These are phyloP conservation scores for Penicillium arizonense DNA, from an alignment of 495 filamentous ascomycete genomes.

Conservation along the genomic window DNA sequence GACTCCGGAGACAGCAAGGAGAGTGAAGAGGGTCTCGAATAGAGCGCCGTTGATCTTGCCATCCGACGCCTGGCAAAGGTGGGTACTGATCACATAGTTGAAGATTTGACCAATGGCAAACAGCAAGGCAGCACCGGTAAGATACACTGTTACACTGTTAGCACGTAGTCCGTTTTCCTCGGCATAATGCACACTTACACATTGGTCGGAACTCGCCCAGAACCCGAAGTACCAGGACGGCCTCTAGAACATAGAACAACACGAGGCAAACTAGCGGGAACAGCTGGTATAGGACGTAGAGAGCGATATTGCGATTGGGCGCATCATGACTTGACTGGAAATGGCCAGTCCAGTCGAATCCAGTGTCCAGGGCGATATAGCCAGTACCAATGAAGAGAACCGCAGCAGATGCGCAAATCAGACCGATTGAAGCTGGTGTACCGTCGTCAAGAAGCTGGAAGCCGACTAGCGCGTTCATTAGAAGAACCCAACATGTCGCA, in stretches of 20 bases:
- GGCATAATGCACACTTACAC: constrained; percentile 51
- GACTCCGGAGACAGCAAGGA: constrained; percentile 73
- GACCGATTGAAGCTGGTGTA: constrained; percentile 75
- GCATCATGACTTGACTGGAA: constrained; percentile 57
- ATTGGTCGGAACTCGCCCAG: constrained; percentile 86
- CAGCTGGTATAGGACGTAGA: constrained; percentile 94
- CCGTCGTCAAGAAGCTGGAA: constrained; percentile 95
- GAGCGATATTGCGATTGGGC: constrained; percentile 72
- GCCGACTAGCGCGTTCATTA: constrained; percentile 90
- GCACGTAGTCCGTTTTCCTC: constrained; percentile 1
- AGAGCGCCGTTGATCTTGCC: constrained; percentile 90
- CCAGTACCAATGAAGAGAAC: constrained; percentile 85
- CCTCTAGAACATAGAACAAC: constrained; percentile 78
- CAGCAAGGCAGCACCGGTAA: constrained; percentile 67
- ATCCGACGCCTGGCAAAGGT: constrained; percentile 77
- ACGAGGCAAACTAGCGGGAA: constrained; percentile 85
- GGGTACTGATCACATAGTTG: constrained; percentile 86
- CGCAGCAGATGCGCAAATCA: constrained; percentile 67
- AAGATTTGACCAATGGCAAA: constrained; percentile 95
- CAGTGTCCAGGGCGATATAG: constrained; percentile 94
- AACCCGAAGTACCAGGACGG: constrained; percentile 76
- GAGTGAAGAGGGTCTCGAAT: constrained; percentile 91
- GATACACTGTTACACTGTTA: constrained; percentile 59
- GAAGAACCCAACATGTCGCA: constrained; percentile 84
- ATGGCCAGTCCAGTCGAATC: constrained; percentile 76